Percentiles rank a stretch among this genome's conserved stretches.
These are phyloP conservation scores for Arabidopsis arenosa DNA, from an alignment of 345 rosid genomes.

Conservation along the genomic window DNA sequence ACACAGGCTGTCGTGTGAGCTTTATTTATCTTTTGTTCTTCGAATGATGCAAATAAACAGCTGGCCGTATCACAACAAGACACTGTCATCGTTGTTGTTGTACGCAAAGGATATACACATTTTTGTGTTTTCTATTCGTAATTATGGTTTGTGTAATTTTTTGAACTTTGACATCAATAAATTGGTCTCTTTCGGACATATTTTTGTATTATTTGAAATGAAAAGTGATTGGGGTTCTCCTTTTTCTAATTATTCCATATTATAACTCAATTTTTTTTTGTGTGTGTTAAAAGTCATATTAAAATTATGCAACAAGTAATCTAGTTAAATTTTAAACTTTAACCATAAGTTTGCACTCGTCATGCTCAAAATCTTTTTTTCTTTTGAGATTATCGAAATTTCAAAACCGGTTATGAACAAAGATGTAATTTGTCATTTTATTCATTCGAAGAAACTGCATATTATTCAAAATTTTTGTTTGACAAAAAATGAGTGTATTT, in stretches of 20 bases:
- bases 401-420: too few relatives aligned
- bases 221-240: not conserved
- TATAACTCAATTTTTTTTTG: too few relatives aligned
- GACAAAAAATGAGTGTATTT: too few relatives aligned
- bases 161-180: not conserved
- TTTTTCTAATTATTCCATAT: not conserved
- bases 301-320: not conserved
- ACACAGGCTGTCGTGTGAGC: constrained; percentile 47
- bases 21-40: constrained; percentile 23
- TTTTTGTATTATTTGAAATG: not conserved
- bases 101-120: constrained; percentile 27
- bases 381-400: too few relatives aligned
- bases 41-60: constrained; percentile 44
- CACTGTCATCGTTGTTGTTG: constrained; percentile 39
- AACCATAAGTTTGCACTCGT: too few relatives aligned
- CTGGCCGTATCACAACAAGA: constrained; percentile 45
- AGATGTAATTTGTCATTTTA: too few relatives aligned
- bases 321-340: not conserved
- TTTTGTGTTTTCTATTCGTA: constrained; percentile 33
- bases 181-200: constrained; percentile 21
- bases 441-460: too few relatives aligned
- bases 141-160: constrained; percentile 3
- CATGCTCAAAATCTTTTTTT: too few relatives aligned
- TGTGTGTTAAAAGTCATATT: not conserved
- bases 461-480: too few relatives aligned